Conservation (phyloP, 2,329 filamentous ascomycete genomes). For the Fusarium protoensiforme region DNA sequence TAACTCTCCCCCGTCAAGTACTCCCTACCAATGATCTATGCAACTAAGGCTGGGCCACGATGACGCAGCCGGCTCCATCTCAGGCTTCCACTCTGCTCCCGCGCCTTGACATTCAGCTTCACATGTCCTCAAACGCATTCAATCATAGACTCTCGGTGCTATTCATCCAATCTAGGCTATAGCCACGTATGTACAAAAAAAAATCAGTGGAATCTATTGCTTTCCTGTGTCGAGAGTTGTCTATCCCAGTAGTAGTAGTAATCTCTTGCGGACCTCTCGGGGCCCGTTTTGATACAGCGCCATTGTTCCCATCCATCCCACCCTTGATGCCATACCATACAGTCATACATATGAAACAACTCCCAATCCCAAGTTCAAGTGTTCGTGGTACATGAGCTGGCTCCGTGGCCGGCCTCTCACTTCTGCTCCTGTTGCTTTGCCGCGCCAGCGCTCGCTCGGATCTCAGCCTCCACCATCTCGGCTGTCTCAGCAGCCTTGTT, state of each 20-base stretch:
- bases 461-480: conserved; percentile 35
- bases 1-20: not conserved
- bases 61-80: conserved; percentile 26
- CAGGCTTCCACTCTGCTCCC: not conserved
- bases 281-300: conserved; percentile 43
- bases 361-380: conserved; percentile 18
- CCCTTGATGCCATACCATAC: conserved; percentile 43
- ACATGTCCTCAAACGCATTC: not conserved
- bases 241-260: conserved; percentile 39
- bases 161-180: conserved; percentile 4
- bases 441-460: conserved; percentile 41
- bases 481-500: conserved; percentile 43
- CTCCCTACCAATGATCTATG: conserved; percentile 18
- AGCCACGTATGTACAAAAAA: conserved; percentile 34
- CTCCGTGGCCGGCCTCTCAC: not conserved
- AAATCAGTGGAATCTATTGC: conserved; percentile 47
- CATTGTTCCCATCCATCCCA: conserved; percentile 26
- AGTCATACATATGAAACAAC: conserved; percentile 48
- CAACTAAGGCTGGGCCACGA: conserved; percentile 10
- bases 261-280: conserved; percentile 29
- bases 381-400: conserved; percentile 38
- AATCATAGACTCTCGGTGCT: not conserved
- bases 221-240: conserved; percentile 45
- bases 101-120: not conserved
- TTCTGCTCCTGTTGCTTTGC: conserved; percentile 51